These are phyloP conservation scores for Elsinoe arachidis DNA, from an alignment of 2,329 filamentous ascomycete genomes.

Conservation along the genomic window DNA sequence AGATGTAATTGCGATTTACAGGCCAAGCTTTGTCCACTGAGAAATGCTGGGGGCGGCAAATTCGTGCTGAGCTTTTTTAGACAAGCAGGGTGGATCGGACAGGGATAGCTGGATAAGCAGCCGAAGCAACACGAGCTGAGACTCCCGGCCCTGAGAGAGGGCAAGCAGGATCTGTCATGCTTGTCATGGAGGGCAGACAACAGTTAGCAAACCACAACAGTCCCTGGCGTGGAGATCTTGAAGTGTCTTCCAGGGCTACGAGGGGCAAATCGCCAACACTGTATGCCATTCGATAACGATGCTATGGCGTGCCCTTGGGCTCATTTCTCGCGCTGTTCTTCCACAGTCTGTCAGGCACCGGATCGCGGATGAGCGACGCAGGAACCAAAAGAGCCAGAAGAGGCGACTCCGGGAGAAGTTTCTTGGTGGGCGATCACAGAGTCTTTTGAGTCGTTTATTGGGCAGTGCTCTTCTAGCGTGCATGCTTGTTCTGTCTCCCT, in stretches of 20 bases:
- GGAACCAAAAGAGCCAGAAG: not conserved
- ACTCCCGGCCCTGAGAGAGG: no score
- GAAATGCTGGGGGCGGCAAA: not conserved
- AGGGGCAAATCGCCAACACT: not conserved
- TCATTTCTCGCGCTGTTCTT: not conserved
- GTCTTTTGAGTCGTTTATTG: not conserved
- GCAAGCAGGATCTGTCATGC: not conserved
- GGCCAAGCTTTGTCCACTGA: constrained; percentile 5
- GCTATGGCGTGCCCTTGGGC: not conserved
- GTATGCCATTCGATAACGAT: not conserved
- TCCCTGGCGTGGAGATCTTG: not conserved
- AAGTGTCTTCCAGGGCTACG: not conserved
- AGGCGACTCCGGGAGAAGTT: not conserved
- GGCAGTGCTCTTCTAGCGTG: not conserved
- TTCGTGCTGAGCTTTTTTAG: not conserved
- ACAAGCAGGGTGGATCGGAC: not conserved
- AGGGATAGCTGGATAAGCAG: constrained; percentile 3
- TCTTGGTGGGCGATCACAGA: not conserved
- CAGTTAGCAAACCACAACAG: not conserved
- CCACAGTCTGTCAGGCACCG: not conserved
- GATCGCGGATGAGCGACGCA: constrained; percentile 4
- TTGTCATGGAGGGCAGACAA: not conserved
- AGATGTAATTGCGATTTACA: constrained; percentile 2
- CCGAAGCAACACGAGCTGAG: constrained; percentile 9
- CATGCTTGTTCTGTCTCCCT: not conserved